Evolutionary conservation across 129 eudicot species (phyloP), one percentile per base, ranked within the genome.

Genomic region (Centrapalus pauciflorus): DNA sequence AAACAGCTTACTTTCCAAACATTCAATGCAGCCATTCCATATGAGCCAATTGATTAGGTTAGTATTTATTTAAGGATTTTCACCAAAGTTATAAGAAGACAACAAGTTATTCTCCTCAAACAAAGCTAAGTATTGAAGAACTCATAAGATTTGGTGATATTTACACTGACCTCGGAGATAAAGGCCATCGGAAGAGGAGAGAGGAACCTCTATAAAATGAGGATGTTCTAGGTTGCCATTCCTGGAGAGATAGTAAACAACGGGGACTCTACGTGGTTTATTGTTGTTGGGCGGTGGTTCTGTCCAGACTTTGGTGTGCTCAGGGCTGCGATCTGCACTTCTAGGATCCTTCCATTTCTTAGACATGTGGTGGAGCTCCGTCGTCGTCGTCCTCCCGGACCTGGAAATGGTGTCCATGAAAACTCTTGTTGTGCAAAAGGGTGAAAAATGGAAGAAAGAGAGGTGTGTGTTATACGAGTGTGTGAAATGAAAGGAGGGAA

Each of bases 251-350:
- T 77, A 77, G 66, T 77, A 77, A 64, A 77, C 77, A 26, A 77
- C 81, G 24, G 81, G 55, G 20, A 77, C 77, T 71, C 34, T 77
- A 30, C 72, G 76, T 21, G 66, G 77, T 19, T 48, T 56, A 25
- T 9, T 55, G 61, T 4, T 40, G 27, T 13, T 26, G 1, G 81
- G 19, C 28, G 63, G 81, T 1, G 89, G 89, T 55, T 86, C 86
- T 0, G 82, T 77, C 94, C 94, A 86, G 19, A 86, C 89, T 69
- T 35, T 80, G 78, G 73, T 83, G 20, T 84, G 82, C 26, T 82
- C 88, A 4, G 96, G 96, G 57, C 90, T 88, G 13, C 79, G 73
- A 65, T 66, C 67, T 2, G 79, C 78, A 26, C 55, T 82, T 19
- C 75, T 57, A 16, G 81, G 76, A 4, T 81, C 77, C 11, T 73